These are phyloP conservation scores for sunflower (Helianthus annuus) DNA, from an alignment of 129 eudicot genomes.

Conservation along the genomic window HanXRQr2.0-SUNRISE NC_035449.2:191011205-191011704, in stretches of 20 bases:
- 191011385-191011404: conserved; percentile 34
- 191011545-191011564: conserved; percentile 30
- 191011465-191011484: conserved; percentile 51
- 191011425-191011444: conserved; percentile 27
- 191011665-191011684: conserved; percentile 2
- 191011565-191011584: conserved; percentile 14
- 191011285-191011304: conserved; percentile 14
- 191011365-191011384: conserved; percentile 23
- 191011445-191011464: conserved; percentile 88
- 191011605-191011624: not conserved
- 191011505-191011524: conserved; percentile 29
- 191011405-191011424: conserved; percentile 28
- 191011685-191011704: not conserved
- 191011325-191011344: conserved; percentile 42
- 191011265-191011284: conserved; percentile 37
- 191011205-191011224: conserved; percentile 30
- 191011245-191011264: conserved; percentile 32
- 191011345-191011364: conserved; percentile 37
- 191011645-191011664: not conserved
- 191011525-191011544: conserved; percentile 14
- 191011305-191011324: conserved; percentile 31
- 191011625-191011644: not conserved
- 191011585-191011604: conserved; percentile 2
- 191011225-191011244: conserved; percentile 36
- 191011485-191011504: conserved; percentile 32